Conservation (phyloP, 2,329 filamentous ascomycete species). For the Neodidymelliopsis sp. region DNA sequence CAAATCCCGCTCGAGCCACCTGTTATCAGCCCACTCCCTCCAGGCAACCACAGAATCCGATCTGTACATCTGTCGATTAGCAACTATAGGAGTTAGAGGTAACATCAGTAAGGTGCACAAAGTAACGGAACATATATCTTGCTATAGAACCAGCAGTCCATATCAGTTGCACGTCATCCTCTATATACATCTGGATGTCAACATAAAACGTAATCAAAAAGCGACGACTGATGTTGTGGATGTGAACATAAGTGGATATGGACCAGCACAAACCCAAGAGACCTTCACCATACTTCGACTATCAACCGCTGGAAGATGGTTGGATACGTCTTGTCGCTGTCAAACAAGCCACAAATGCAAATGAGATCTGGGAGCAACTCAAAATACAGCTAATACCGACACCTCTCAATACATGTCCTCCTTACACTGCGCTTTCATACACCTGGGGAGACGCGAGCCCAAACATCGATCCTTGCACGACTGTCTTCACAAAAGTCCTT, state of each 20-base stretch:
- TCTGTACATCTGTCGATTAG: too few species aligned
- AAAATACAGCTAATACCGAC: not conserved
- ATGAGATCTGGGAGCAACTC: not conserved
- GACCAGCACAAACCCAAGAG: not conserved
- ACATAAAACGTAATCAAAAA: too few species aligned
- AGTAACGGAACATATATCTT: too few species aligned
- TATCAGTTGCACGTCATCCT: too few species aligned
- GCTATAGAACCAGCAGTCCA: too few species aligned
- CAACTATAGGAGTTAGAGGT: too few species aligned
- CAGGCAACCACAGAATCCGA: too few species aligned
- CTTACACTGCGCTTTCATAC: constrained; percentile 19
- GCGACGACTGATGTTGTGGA: too few species aligned
- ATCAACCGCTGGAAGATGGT: not conserved
- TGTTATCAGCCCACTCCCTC: too few species aligned
- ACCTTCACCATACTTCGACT: not conserved
- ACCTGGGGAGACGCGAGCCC: constrained; percentile 5
- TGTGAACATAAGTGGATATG: not conserved
- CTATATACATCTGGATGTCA: too few species aligned
- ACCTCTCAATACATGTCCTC: not conserved
- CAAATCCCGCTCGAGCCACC: too few species aligned
- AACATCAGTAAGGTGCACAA: too few species aligned
- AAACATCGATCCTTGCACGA: not conserved
- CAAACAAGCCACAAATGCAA: not conserved
- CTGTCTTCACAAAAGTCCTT: not conserved
- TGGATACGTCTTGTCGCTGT: not conserved